Evolutionary conservation across 2,329 filamentous ascomycete species (phyloP), one percentile per base, ranked within the genome.

Genomic region (Ophiocordyceps robertsii): DNA sequence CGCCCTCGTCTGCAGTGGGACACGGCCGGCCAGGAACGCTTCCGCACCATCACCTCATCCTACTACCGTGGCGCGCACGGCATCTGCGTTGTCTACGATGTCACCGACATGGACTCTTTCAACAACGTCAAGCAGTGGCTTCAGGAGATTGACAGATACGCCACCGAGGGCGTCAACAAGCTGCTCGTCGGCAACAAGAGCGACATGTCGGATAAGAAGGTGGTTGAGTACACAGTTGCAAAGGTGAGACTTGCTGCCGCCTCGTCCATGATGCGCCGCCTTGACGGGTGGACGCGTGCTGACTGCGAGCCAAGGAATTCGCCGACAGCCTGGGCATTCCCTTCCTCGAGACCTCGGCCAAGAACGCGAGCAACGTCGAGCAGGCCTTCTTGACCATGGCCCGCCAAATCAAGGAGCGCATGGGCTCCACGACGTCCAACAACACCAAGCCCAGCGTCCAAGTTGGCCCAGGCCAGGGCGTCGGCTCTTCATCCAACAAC

Each of bases 101-200:
- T 98, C 61, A 98, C 92, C 54, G 92, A 98, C 66, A 95, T 96
- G 90, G 92, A 96, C 67, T 95, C 87, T 29, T 98, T 98, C 86
- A 96, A 98, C 82, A 98, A 96, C 73, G 92, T 98, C 59, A 96
- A 98, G 84, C 92, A 98, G 76, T 98, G 92, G 92, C 80, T 98
- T 49, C 92, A 98, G 68, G 92, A 98, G 73, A 98, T 98, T 57
- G 92, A 98, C 73, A 82, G 92, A 65, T 96, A 98, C 61, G 92
- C 92, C 56, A 98, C 92, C 54, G 92, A 98, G 70, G 92, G 92
- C 52, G 92, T 98, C 61, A 98, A 98, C 80, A 98, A 98, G 78
- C 77, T 98, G 53, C 81, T 98, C 48, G 90, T 98, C 49, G 92
- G 92, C 61, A 98, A 98, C 84, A 98, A 98, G 84, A 95, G 88